These are phyloP conservation scores for Cystobasidium sp. DNA, from an alignment of 1,284 basidiomycete genomes.

Conservation along the genomic window DNA sequence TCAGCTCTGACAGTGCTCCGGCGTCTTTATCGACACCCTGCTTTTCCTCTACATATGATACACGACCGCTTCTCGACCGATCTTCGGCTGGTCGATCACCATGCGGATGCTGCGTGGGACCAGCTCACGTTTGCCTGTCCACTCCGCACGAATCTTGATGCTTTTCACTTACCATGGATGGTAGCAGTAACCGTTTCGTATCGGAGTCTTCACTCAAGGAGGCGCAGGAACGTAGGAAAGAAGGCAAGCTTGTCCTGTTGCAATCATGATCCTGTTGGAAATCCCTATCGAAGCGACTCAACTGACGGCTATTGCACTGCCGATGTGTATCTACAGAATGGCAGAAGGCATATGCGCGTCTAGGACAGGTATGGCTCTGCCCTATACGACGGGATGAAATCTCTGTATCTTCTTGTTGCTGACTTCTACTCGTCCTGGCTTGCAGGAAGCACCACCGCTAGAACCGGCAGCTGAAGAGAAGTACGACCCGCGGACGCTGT, in stretches of 20 bases:
- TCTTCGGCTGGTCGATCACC: no score
- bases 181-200: slow-evolving; percentile 34
- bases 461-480: slow-evolving; percentile 22
- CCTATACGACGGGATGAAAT: neutral
- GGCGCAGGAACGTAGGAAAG: slow-evolving; percentile 43
- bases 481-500: slow-evolving; percentile 39
- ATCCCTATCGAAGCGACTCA: neutral
- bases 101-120: no score
- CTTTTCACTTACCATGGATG: neutral
- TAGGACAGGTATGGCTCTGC: slow-evolving; percentile 31
- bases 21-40: no score
- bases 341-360: slow-evolving; percentile 39
- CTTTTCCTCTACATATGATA: no score
- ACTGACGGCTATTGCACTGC: no score
- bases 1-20: no score
- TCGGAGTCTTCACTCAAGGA: slow-evolving; percentile 27
- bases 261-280: neutral
- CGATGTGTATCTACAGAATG: slow-evolving; percentile 28
- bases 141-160: neutral
- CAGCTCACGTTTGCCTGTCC: neutral
- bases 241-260: slow-evolving; percentile 22
- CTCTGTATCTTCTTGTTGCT: neutral
- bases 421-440: neutral
- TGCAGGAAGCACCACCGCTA: slow-evolving; percentile 8
- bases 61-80: no score